Base-by-base conservation (phyloP, 345 rosid genomes). In the Gossypium thurberi region DNA sequence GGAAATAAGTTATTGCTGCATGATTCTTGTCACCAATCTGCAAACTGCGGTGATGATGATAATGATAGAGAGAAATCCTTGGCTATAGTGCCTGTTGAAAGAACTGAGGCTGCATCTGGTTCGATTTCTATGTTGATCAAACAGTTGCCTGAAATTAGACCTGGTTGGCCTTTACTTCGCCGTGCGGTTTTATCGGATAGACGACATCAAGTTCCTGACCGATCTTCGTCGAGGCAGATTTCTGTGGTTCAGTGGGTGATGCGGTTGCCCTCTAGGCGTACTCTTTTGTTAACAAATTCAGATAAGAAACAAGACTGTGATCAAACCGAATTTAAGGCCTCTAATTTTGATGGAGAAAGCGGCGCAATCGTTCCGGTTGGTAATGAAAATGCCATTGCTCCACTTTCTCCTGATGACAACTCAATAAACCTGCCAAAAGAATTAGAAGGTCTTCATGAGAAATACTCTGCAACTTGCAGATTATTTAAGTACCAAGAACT, bases 151-250 rank as follows among this genome's bases (percentile, higher is more conserved):
- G 91, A 85, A 72, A 53, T 73, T 66, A 87, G 80, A 68, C 93
- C 98, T 18, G 94, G 99, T 51, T 91, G 99, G 99, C 94, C 99
- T 47, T 79, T 90, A 73, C 96, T 85, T 72, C 84, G 88, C 47
- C 88, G 80, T 62, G 75, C 89, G 28, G 59, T 73, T 55, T 74
- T 76, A 46, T 46, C 84, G 0, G 78, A 88, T 47, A 57, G 65
- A 61, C 76, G 65, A 53, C 65, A 52, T 57, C 74, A 74, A 60
- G 75, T 82, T 15, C 74, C 80, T 46, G 77, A 77, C 55, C 76
- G 77, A 65, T 81, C 89, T 62, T 79, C 82, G 5, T 63, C 75
- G 20, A 84, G 92, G 74, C 78, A 87, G 77, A 84, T 88, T 77
- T 87, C 94, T 2, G 88, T 85, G 62, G 97, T 84, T 64, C 91